Conservation (phyloP, 768 basidiomycete species). For the Hypsizygus marmoreus region DNA sequence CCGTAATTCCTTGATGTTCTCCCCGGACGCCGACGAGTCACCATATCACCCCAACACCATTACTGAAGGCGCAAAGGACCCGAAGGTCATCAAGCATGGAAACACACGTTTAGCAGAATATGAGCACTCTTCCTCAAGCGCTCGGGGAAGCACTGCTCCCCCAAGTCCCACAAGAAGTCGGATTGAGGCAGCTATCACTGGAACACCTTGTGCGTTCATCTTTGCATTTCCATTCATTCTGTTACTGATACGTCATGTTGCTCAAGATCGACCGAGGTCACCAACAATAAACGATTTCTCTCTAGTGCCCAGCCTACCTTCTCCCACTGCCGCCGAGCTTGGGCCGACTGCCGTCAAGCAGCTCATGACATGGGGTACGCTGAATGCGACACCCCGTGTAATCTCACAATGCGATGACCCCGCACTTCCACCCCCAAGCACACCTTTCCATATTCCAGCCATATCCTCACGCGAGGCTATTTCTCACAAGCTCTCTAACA, state of each 20-base stretch:
- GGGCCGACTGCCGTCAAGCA: conserved; percentile 85
- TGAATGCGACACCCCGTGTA: conserved; percentile 89
- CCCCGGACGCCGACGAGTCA: conserved; percentile 86
- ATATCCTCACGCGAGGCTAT: conserved; percentile 81
- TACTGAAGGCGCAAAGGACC: conserved; percentile 34
- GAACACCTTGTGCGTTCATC: conserved; percentile 76
- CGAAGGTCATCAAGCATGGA: conserved; percentile 70
- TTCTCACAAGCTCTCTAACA: conserved; percentile 78
- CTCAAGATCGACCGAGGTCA: conserved; percentile 63
- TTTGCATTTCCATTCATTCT: not conserved
- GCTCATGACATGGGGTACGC: conserved; percentile 96
- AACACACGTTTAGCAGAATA: conserved; percentile 83
- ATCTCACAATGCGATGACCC: conserved; percentile 66
- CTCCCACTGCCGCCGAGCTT: conserved; percentile 81
- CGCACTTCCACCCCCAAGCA: conserved; percentile 44
- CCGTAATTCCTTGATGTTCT: conserved; percentile 94
- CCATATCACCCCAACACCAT: conserved; percentile 60
- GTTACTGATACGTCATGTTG: conserved; percentile 8
- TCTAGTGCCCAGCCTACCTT: conserved; percentile 84
- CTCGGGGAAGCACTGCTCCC: conserved; percentile 55
- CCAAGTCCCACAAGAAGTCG: conserved; percentile 90
- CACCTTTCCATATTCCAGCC: conserved; percentile 78
- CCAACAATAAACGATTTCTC: conserved; percentile 61
- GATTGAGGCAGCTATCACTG: conserved; percentile 90
- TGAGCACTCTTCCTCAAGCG: conserved; percentile 49